A percentile compares a stretch with the other conserved stretches of the same genome.
These are phyloP conservation scores for Pseudozyma pruni DNA, from an alignment of 1,284 basidiomycete species.

Conservation along the genomic window DNA sequence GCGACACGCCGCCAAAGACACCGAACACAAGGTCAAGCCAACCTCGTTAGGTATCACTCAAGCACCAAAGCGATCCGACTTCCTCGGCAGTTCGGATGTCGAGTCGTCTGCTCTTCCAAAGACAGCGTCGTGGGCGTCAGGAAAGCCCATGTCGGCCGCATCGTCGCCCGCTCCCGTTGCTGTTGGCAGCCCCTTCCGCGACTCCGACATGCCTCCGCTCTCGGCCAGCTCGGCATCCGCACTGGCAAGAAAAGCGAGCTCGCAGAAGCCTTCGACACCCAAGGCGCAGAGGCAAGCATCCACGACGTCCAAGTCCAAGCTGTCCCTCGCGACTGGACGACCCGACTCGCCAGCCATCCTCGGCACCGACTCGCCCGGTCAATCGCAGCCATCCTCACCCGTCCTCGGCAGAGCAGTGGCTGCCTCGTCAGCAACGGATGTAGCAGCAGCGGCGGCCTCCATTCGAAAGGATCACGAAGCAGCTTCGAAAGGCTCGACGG, in stretches of 20 bases:
- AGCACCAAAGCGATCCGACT: conserved; percentile 42
- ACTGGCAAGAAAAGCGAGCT: conserved; percentile 43
- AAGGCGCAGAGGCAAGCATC: conserved; percentile 38
- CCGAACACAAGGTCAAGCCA: conserved; percentile 65
- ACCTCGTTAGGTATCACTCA: conserved; percentile 50
- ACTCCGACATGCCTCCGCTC: conserved; percentile 59
- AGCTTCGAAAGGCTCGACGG: conserved; percentile 5
- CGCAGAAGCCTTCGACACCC: conserved; percentile 41
- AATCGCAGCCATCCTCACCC: conserved; percentile 38
- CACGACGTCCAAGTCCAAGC: conserved; percentile 32
- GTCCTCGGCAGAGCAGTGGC: conserved; percentile 42
- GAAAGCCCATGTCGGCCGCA: conserved; percentile 45
- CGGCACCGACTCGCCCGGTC: conserved; percentile 34
- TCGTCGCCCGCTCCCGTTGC: conserved; percentile 31
- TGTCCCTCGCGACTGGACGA: conserved; percentile 25
- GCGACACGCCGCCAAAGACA: conserved; percentile 66
- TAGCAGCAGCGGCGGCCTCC: conserved; percentile 7
- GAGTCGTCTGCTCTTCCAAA: conserved; percentile 64
- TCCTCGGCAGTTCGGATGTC: conserved; percentile 25
- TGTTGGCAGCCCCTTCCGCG: conserved; percentile 52
- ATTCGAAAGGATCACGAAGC: conserved; percentile 15
- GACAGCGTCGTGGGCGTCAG: conserved; percentile 66
- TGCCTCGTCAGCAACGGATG: background rate
- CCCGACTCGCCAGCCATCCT: conserved; percentile 40
- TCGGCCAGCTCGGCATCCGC: conserved; percentile 49